These are phyloP conservation scores for Austroboletus eburneus DNA, from an alignment of 768 basidiomycete species.

Conservation along the genomic window DNA sequence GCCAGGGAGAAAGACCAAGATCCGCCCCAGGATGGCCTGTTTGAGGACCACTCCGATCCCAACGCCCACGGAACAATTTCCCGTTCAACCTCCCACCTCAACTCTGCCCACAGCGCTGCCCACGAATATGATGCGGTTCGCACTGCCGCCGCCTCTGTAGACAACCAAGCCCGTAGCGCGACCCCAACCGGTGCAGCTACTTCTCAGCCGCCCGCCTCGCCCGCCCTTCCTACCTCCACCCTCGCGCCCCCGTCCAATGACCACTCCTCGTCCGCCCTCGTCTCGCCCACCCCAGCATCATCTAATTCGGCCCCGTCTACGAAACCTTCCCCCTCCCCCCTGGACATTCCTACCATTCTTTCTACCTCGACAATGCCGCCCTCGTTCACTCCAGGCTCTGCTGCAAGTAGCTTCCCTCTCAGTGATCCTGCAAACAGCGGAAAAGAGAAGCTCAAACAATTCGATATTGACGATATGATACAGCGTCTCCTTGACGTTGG, in stretches of 20 bases:
- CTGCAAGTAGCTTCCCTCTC: conserved; percentile 35
- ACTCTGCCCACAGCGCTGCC: conserved; percentile 39
- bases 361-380: conserved; percentile 54
- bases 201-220: conserved; percentile 30
- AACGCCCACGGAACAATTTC: conserved; percentile 40
- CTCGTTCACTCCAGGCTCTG: conserved; percentile 50
- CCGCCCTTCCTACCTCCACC: conserved; percentile 33
- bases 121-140: conserved; percentile 32
- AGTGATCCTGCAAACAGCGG: conserved; percentile 37
- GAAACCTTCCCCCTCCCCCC: conserved; percentile 49
- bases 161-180: conserved; percentile 30
- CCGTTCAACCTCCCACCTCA: conserved; percentile 39
- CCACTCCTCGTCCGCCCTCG: conserved; percentile 39
- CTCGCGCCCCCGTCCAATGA: conserved; percentile 36
- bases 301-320: conserved; percentile 13
- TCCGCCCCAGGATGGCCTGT: conserved; percentile 36
- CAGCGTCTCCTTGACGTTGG: conserved; percentile 93
- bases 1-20: conserved; percentile 69
- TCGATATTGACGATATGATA: conserved; percentile 99
- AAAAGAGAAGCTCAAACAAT: conserved; percentile 60
- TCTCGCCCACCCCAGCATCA: conserved; percentile 14
- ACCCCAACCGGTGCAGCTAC: conserved; percentile 40
- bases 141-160: conserved; percentile 31
- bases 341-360: conserved; percentile 88
- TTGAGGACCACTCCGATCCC: conserved; percentile 36